Evolutionary conservation across 805 yeast genomes (phyloP), one percentile per base, ranked within the genome.

Genomic region (Ogataea pilisensis): DNA sequence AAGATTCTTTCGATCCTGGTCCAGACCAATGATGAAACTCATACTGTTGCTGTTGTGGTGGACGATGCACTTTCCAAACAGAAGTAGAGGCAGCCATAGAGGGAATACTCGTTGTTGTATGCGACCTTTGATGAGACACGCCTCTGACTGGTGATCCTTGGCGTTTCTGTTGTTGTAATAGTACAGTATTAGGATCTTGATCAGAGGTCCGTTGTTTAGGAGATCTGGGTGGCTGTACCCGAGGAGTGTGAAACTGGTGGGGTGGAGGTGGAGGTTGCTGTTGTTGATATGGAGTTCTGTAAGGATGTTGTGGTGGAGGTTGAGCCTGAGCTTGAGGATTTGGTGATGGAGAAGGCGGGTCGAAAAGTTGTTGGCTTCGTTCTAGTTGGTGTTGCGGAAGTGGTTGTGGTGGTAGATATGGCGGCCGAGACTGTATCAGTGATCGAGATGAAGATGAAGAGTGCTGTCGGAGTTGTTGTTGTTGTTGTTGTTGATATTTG

Each of bases 11-110:
- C 6, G 48, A 45, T n/a, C 47, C 50, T 1, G 66, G 65, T 3
- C 62, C 66, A 8, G 56, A 42, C 66, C 66, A 64, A 40, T 63
- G 65, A 35, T 64, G 66, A 41, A 64, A 64, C 38, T 63, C 65
- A 41, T 49, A 63, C 29, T 60, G 61, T 28, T 55, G 61, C 26
- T 55, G 60, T 30, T 60, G 58, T 37, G 56, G 60, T 2, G 66
- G 65, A 3, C 58, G 39, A 29, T 47, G 54, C 8, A 62, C 57
- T 44, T 57, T 61, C 60, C 64, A 62, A 16, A 62, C 65, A 2
- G 65, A 59, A 3, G 66, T 61, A 11, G 63, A 49, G 4, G 54
- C 55, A 9, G 52, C 52, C 33, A 41, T 37, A 6, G 55, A 38
- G 19, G 52, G 42, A 6, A 48, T 35, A 8, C 54, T 49, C n/a